Evolutionary conservation across 1,284 basidiomycete species (phyloP).

Genomic region (Leccinum subfulvum): DNA sequence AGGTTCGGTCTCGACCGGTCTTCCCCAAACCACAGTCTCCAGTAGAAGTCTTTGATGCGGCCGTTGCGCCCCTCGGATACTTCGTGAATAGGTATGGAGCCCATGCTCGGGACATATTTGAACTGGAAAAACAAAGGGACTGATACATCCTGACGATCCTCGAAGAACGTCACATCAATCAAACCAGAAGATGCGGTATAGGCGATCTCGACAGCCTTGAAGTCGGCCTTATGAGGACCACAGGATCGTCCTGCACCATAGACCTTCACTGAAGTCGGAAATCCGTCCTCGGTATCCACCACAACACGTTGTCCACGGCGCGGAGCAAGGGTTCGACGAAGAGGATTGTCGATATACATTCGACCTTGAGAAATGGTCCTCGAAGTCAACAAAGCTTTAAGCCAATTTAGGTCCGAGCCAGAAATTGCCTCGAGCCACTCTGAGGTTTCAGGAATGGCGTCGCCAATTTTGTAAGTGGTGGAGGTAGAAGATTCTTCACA

Average conservation of each 20-base stretch:
- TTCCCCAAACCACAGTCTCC: constrained; percentile 95
- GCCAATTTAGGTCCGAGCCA: constrained; percentile 81
- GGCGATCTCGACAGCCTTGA: constrained; percentile 82
- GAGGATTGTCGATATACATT: constrained; percentile 85
- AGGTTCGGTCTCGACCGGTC: constrained; percentile 73
- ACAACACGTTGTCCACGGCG: constrained; percentile 78
- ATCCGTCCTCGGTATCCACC: constrained; percentile 47
- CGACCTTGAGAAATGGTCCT: constrained; percentile 83
- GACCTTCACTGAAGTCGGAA: constrained; percentile 57
- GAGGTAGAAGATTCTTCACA: constrained; percentile 45
- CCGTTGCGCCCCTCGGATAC: constrained; percentile 81
- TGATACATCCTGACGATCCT: constrained; percentile 76
- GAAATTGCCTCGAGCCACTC: constrained; percentile 87
- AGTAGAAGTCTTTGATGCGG: constrained; percentile 95
- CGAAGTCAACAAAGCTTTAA: constrained; percentile 82
- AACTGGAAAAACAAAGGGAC: constrained; percentile 86
- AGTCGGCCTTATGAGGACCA: constrained; percentile 69
- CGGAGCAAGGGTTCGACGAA: constrained; percentile 85
- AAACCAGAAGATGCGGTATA: constrained; percentile 54
- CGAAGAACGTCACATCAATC: constrained; percentile 81
- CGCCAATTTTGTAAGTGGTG: constrained; percentile 58
- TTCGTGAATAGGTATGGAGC: constrained; percentile 94
- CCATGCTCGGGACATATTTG: constrained; percentile 85
- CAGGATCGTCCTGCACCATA: constrained; percentile 82
- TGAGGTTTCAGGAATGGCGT: constrained; percentile 54